phyloP scores from a whole-genome alignment of 805 yeast genomes.

The Suhomyces faveliae region DNA sequence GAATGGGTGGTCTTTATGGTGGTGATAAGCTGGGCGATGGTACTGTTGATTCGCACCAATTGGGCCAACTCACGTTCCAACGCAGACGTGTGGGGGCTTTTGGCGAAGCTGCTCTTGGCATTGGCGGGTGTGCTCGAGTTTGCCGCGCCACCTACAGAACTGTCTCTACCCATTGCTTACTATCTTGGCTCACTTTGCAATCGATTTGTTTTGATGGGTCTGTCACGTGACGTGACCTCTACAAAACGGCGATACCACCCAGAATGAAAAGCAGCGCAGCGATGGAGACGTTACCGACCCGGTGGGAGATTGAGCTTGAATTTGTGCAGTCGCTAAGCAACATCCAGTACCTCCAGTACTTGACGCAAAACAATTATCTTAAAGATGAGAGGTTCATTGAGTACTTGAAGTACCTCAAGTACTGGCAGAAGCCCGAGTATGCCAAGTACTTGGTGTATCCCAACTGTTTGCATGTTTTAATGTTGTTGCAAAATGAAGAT shows the following conservation, averaged over 20 bases:
- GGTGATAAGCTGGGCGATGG: slow-evolving; percentile 28
- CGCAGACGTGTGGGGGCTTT: slow-evolving; percentile 8
- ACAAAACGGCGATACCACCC: background rate
- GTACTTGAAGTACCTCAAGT: slow-evolving; percentile 76
- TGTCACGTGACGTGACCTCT: background rate
- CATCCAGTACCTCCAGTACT: slow-evolving; percentile 78
- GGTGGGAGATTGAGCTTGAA: slow-evolving; percentile 90
- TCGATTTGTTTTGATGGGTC: background rate
- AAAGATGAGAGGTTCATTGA: slow-evolving; percentile 69
- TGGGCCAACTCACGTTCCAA: slow-evolving; percentile 32
- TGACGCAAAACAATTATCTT: slow-evolving; percentile 80
- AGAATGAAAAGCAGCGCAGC: background rate
- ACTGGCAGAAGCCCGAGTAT: slow-evolving; percentile 78
- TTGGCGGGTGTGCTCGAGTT: background rate
- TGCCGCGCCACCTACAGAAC: background rate
- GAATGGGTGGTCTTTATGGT: slow-evolving; percentile 26
- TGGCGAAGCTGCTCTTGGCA: background rate
- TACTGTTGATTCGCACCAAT: slow-evolving; percentile 29
- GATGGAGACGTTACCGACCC: slow-evolving; percentile 51
- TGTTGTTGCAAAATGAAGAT: slow-evolving; percentile 53
- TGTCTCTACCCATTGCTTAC: background rate
- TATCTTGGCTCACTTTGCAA: background rate
- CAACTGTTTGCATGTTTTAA: slow-evolving; percentile 78
- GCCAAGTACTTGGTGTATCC: slow-evolving; percentile 78
- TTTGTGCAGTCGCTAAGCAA: slow-evolving; percentile 92